These are phyloP conservation scores for Phytophthora tubulina DNA, from an alignment of 352 stramenopile genomes.

Conservation along the genomic window DNA sequence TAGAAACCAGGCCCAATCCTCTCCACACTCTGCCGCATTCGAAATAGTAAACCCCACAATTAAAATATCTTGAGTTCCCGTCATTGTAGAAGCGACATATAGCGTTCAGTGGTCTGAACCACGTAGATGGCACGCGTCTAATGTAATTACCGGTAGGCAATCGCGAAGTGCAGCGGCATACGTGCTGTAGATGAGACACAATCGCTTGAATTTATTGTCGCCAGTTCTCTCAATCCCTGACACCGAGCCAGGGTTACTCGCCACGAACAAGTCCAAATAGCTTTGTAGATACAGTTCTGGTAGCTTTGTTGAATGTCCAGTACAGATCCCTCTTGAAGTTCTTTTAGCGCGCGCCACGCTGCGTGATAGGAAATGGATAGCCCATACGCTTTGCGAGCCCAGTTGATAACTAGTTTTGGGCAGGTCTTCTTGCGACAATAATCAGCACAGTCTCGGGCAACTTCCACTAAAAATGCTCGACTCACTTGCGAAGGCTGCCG, in stretches of 20 bases:
- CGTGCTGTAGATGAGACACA: neutral
- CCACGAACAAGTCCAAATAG: neutral
- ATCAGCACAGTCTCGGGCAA: neutral
- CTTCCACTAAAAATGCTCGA: neutral
- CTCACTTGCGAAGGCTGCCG: neutral
- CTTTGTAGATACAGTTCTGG: neutral
- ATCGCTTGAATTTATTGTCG: neutral
- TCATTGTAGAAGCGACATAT: neutral
- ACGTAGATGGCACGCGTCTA: neutral
- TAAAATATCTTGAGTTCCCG: neutral
- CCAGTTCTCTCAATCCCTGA: neutral
- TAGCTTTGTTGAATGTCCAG: neutral
- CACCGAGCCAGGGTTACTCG: neutral
- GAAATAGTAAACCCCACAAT: neutral
- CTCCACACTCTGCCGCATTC: neutral
- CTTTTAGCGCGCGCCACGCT: neutral
- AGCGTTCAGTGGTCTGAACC: neutral
- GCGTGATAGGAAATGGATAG: neutral
- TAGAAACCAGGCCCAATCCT: neutral
- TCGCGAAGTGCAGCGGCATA: neutral
- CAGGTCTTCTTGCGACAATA: neutral
- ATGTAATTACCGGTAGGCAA: neutral
- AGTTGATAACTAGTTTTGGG: neutral
- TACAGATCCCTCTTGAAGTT: neutral
- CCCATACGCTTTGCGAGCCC: neutral